These are phyloP conservation scores for Pyrenula massariospora DNA, from an alignment of 495 filamentous ascomycete species.

Conservation along the genomic window DNA sequence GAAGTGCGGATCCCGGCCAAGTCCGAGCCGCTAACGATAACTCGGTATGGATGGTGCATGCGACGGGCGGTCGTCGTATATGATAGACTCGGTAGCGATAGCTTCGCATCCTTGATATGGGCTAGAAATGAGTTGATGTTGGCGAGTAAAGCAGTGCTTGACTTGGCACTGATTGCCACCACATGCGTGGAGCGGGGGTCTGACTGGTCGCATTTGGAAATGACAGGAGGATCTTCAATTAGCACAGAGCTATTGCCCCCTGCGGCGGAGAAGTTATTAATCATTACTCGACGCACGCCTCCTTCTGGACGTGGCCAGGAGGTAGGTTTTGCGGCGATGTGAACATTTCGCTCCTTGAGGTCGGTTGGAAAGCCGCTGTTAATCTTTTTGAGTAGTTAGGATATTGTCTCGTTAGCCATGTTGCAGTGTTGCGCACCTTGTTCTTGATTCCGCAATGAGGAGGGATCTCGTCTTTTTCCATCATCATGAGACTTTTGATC, in stretches of 20 bases:
- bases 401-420: no score
- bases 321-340: constrained; percentile 8
- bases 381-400: no score
- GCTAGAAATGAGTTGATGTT: constrained; percentile 22
- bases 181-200: constrained; percentile 18
- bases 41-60: constrained; percentile 52
- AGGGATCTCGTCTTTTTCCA: constrained; percentile 22
- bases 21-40: constrained; percentile 1
- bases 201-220: neutral
- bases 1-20: no score
- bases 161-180: constrained; percentile 23
- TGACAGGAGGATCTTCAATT: constrained; percentile 24
- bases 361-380: constrained; percentile 12
- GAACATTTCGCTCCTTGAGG: constrained; percentile 12
- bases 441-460: constrained; percentile 18
- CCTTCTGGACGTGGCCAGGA: constrained; percentile 6
- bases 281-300: constrained; percentile 11
- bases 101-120: constrained; percentile 23
- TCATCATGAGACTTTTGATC: constrained; percentile 24
- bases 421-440: no score
- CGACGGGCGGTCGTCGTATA: constrained; percentile 65
- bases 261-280: constrained; percentile 27
- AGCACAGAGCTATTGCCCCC: constrained; percentile 23
- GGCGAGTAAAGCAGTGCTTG: constrained; percentile 15
- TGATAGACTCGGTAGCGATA: constrained; percentile 39